These are phyloP conservation scores for Kuraishia floccosa DNA, from an alignment of 805 yeast species.

Conservation along the genomic window DNA sequence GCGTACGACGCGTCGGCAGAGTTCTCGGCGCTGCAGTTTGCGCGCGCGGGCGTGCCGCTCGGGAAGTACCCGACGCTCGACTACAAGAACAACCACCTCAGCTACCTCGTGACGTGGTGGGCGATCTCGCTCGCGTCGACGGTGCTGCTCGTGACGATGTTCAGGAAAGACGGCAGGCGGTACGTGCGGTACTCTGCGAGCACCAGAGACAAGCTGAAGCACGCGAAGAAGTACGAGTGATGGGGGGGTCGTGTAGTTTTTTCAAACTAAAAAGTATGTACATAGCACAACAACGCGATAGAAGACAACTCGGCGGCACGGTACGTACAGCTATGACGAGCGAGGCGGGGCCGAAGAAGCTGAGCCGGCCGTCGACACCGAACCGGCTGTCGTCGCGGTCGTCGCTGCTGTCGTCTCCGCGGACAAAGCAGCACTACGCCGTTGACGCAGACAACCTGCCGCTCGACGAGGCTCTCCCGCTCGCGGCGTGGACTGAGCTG, in stretches of 20 bases:
- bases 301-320: neutral
- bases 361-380: neutral
- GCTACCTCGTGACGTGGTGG: slow-evolving; percentile 92
- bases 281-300: too few species aligned
- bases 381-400: neutral
- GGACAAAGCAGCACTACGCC: slow-evolving; percentile 34
- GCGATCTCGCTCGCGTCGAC: slow-evolving; percentile 71
- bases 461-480: slow-evolving; percentile 27
- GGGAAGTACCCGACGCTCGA: slow-evolving; percentile 77
- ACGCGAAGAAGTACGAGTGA: slow-evolving; percentile 30
- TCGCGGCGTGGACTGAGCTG: slow-evolving; percentile 24
- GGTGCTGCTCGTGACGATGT: slow-evolving; percentile 45
- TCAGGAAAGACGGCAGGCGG: slow-evolving; percentile 29
- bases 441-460: slow-evolving; percentile 27
- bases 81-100: slow-evolving; percentile 81
- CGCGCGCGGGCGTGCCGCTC: slow-evolving; percentile 80
- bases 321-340: neutral
- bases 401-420: slow-evolving; percentile 12
- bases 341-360: neutral
- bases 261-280: too few species aligned
- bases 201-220: slow-evolving; percentile 39
- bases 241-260: too few species aligned
- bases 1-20: slow-evolving; percentile 21
- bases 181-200: too few species aligned
- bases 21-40: slow-evolving; percentile 45